Percentiles rank a stretch among this genome's conserved stretches.
Evolutionary conservation across 352 stramenopile genomes (phyloP).

Genomic region (Aphanomyces euteiches): DNA sequence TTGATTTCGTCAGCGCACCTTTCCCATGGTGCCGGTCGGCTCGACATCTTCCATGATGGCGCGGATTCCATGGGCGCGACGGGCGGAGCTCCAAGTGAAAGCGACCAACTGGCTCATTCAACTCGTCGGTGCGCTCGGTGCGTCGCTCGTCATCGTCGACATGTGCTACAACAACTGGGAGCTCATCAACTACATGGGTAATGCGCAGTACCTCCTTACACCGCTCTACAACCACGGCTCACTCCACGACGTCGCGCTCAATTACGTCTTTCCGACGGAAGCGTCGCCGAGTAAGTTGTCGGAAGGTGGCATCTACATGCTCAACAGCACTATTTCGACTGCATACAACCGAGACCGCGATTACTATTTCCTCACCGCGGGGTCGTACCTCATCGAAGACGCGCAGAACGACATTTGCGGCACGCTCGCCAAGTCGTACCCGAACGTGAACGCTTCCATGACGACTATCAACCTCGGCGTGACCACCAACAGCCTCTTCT

Average conservation of each 20-base stretch:
- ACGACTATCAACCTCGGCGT: background rate
- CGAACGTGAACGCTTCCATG: background rate
- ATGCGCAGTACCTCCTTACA: conserved; percentile 12
- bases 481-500: background rate
- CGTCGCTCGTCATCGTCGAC: background rate
- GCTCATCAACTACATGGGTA: conserved; percentile 16
- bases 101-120: too few relatives aligned
- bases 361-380: conserved; percentile 19
- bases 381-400: conserved; percentile 7
- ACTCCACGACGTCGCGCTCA: background rate
- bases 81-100: too few relatives aligned
- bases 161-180: conserved; percentile 13
- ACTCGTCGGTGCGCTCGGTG: too few relatives aligned
- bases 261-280: background rate
- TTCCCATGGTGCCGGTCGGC: too few relatives aligned
- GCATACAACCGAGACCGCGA: background rate
- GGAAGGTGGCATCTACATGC: conserved; percentile 15
- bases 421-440: conserved; percentile 7
- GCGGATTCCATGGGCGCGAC: too few relatives aligned
- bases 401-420: background rate
- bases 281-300: conserved; percentile 12
- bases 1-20: too few relatives aligned
- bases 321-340: background rate
- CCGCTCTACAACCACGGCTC: background rate
- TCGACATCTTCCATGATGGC: too few relatives aligned